Evolutionary conservation across 148 eudicot genomes (phyloP), one percentile per base, ranked within the genome.

Genomic region (Cornus florida): DNA sequence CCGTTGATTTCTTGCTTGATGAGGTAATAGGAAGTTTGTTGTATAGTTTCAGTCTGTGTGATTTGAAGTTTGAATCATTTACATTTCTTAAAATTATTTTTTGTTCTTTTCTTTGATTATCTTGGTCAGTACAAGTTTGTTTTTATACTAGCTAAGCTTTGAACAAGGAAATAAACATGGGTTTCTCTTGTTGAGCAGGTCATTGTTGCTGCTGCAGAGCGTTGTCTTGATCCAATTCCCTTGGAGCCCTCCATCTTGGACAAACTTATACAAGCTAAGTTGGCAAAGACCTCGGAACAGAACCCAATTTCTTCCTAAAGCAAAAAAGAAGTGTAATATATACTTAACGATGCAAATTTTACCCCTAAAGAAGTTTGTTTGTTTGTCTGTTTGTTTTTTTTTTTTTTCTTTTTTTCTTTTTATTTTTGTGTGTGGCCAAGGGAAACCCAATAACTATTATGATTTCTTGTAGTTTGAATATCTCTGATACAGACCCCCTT

Each of bases 1-100:
- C 94, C 73, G 91, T 92, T 39, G 97, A 97, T 82, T 97, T 94
- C 87, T 77, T 97, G 71, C 93, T 97, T 53, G 99, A 97, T 72
- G 99, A 97, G 97, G 99, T 94, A 84, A 79, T 46, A 53, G 71
- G 48, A 60, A 31, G 8, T 59, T 22, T 66, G 50, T 38, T 74
- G 38, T 11, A 4, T 20, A 57, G 16, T 41, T 20, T 59, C 5
- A 4, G 7, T 7, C 8, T 62, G 4, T 62, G 8, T 17, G 9
- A 62, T 62, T 62, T n/a, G 24, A 62, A 62, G 48, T 43, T 43
- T 9, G 10, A 43, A 6, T 8, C 48, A 43, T 43, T 6, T 43
- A 7, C 48, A 6, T 43, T 43, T 43, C 66, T 17, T 13, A 13
- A 28, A 28, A 28, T 17, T 13, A 14, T 11, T 13, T 57, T 48